Percentiles rank a stretch among this genome's conserved stretches.
These are phyloP conservation scores for Ceriops tagal DNA, from an alignment of 345 rosid genomes.

Conservation along the genomic window DNA sequence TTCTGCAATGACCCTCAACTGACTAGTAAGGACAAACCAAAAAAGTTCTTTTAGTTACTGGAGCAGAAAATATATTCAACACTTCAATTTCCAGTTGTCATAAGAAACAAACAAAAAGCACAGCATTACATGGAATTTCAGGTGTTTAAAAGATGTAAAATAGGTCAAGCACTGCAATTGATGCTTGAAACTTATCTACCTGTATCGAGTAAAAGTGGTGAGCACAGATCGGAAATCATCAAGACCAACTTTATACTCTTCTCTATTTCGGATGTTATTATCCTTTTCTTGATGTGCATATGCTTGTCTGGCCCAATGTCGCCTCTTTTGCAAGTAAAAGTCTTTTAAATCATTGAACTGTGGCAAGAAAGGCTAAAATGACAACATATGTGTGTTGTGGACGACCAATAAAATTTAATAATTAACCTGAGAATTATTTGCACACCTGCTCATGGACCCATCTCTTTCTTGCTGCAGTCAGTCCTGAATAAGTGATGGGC, in stretches of 20 bases:
- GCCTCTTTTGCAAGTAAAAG: constrained; percentile 86
- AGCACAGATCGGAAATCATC: constrained; percentile 78
- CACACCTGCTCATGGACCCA: constrained; percentile 77
- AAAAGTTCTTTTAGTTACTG: neutral
- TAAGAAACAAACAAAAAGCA: no score
- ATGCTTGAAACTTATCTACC: constrained; percentile 39
- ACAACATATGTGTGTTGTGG: no score
- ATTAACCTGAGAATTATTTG: constrained; percentile 6
- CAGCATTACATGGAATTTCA: no score
- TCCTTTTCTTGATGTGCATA: constrained; percentile 46
- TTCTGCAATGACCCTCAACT: constrained; percentile 81
- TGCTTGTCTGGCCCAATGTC: constrained; percentile 53
- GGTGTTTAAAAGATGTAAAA: no score
- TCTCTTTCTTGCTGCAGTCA: constrained; percentile 62
- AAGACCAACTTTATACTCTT: constrained; percentile 78
- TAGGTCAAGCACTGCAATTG: neutral
- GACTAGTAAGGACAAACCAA: constrained; percentile 36
- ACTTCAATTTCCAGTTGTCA: neutral
- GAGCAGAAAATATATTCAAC: neutral
- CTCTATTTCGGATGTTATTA: constrained; percentile 50
- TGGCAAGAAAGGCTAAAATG: neutral
- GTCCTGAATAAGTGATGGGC: constrained; percentile 37
- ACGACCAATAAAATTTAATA: neutral
- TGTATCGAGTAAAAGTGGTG: constrained; percentile 69
- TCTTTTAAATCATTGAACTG: constrained; percentile 86